A percentile compares a stretch with the other conserved stretches of the same genome.
Conservation (phyloP, 148 eudicot species). For the Rhododendron molle region DNA sequence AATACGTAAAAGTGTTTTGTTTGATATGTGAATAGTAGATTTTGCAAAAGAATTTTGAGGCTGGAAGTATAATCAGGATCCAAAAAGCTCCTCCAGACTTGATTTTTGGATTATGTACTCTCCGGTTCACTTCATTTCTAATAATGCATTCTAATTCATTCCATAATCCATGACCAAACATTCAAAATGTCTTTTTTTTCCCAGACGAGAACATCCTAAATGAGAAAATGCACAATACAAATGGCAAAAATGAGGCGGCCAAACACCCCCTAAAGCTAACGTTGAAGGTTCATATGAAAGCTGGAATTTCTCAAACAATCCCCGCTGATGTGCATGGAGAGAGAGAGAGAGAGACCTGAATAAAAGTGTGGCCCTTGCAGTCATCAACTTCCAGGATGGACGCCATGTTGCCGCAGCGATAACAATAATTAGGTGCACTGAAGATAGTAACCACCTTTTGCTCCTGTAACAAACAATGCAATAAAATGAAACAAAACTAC, state of each 20-base stretch:
- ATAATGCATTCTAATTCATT: too few relatives aligned
- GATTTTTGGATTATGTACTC: too few relatives aligned
- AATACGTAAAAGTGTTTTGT: too few relatives aligned
- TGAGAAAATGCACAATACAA: too few relatives aligned
- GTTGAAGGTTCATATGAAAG: not conserved
- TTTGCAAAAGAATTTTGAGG: too few relatives aligned
- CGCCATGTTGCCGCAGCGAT: conserved; percentile 97
- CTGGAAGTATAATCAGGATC: too few relatives aligned
- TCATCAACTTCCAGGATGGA: conserved; percentile 93
- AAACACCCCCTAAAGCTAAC: not conserved
- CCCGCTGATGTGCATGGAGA: not conserved
- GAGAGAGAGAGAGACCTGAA: conserved; percentile 53
- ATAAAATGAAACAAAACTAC: not conserved
- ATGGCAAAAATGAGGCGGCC: not conserved
- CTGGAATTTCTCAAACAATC: not conserved
- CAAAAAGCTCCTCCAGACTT: too few relatives aligned
- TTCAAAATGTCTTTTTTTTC: too few relatives aligned
- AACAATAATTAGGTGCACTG: conserved; percentile 95
- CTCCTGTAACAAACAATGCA: conserved; percentile 40
- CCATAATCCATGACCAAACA: too few relatives aligned
- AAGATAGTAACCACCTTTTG: conserved; percentile 95
- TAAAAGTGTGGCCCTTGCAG: conserved; percentile 82
- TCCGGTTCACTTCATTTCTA: too few relatives aligned
- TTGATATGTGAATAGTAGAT: too few relatives aligned
- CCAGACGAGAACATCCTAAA: too few relatives aligned